Evolutionary conservation across 331 rosid species (phyloP).

Genomic region (Arachis monticola): DNA sequence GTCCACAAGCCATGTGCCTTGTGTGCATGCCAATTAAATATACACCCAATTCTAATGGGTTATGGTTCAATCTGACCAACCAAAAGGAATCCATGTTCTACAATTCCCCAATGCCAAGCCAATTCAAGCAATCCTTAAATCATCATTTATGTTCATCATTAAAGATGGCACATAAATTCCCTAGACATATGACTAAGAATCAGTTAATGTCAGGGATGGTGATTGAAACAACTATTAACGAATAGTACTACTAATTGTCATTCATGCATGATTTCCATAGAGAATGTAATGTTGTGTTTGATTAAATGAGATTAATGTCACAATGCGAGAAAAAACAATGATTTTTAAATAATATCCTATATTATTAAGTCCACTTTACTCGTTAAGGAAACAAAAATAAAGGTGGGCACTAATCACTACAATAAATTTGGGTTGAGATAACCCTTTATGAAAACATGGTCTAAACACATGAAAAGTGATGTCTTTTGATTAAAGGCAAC

Average conservation of each 20-base stretch:
- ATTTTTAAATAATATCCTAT: slow-evolving; percentile 32
- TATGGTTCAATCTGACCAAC: slow-evolving; percentile 16
- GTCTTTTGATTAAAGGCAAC: too few relatives aligned
- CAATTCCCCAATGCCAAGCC: slow-evolving; percentile 33
- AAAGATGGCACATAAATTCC: slow-evolving; percentile 50
- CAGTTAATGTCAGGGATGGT: slow-evolving; percentile 40
- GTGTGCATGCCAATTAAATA: slow-evolving; percentile 27
- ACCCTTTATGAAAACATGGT: too few relatives aligned
- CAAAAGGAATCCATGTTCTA: slow-evolving; percentile 20
- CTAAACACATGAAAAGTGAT: too few relatives aligned
- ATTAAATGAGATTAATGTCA: slow-evolving; percentile 37
- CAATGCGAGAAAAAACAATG: slow-evolving; percentile 26
- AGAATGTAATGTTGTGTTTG: slow-evolving; percentile 39
- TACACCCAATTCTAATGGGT: slow-evolving; percentile 21
- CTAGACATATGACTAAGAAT: slow-evolving; percentile 47
- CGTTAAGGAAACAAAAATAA: neutral
- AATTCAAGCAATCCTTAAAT: slow-evolving; percentile 46
- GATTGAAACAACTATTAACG: slow-evolving; percentile 25
- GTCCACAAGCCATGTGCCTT: slow-evolving; percentile 41
- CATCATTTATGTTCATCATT: slow-evolving; percentile 46
- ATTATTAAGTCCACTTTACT: slow-evolving; percentile 50
- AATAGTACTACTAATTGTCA: neutral
- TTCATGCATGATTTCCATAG: slow-evolving; percentile 40
- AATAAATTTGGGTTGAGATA: too few relatives aligned
- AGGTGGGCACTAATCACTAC: too few relatives aligned